Base-by-base conservation (phyloP, 1,139 yeast species). In the Blastobotrys malaysiensis region DNA sequence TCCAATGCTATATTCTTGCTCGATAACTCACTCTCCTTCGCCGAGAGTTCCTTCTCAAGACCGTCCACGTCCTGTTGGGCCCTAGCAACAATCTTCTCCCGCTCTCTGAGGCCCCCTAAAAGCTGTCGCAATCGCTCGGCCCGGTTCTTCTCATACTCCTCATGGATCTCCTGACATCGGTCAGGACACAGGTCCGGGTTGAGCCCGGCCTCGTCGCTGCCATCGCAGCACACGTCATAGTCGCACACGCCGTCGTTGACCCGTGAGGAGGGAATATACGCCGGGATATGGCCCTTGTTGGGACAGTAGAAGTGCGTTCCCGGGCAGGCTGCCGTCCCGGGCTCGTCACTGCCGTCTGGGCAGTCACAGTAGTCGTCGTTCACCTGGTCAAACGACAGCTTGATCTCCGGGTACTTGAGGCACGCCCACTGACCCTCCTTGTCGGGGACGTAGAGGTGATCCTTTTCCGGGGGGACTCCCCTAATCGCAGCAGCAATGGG, bases 301-400 rank as follows among this genome's bases (percentile, higher is more conserved):
- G 73, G 79, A 71, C 99, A 93, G 69, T 82, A 90, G 64, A 90
- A 93, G 50, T 60, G 59, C 13, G 77, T 77, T 13, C 76, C 74
- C 18, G 64, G 73, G 68, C 98, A 93, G 0, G 97, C 97, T 52
- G 86, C 77, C 0, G 98, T 93, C 0, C 97, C 97, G 0, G 98
- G 97, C 68, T 93, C 99, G 69, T 93, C 99, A 2, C 95, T 84
- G 0, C 99, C 99, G 70, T 93, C 99, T 0, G 98, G 97, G 73
- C 99, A 93, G 67, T 93, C 99, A 69, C 98, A 91, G 64, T 79
- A 84, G 63, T 90, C 86, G 67, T 93, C 98, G 66, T 93, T 91
- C 61, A 93, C 79, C 65, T 84, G 88, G 47, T 75, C 75, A 52
- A 75, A 77, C 26, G 83, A 74, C 26, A 91, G 71, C 18, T 73